Percentiles rank a stretch among this genome's conserved stretches.
Conservation (phyloP, 2,329 filamentous ascomycete species). For the Fusarium globosum region DNA sequence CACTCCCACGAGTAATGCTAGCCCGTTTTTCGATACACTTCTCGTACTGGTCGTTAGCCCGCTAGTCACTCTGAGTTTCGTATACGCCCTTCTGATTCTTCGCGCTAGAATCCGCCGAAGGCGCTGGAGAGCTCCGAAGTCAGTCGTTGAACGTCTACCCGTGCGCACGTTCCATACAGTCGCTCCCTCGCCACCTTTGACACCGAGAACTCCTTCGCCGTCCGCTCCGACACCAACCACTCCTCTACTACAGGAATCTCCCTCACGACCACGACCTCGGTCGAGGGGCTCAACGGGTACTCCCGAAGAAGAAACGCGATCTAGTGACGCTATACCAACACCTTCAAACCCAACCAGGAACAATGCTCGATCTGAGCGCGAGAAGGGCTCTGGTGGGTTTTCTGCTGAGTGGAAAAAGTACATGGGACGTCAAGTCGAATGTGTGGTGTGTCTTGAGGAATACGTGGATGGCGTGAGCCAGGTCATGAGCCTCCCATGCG, state of each 20-base stretch:
- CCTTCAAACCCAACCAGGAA: slow-evolving; percentile 50
- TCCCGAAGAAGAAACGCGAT: slow-evolving; percentile 60
- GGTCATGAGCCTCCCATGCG: slow-evolving; percentile 97
- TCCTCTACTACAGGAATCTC: slow-evolving; percentile 75
- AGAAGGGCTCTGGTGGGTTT: slow-evolving; percentile 58
- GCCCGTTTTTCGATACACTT: slow-evolving; percentile 94
- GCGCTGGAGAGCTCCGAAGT: slow-evolving; percentile 97
- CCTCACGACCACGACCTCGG: slow-evolving; percentile 67
- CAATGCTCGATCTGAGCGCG: slow-evolving; percentile 54
- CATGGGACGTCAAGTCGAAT: slow-evolving; percentile 80
- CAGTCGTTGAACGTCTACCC: slow-evolving; percentile 91
- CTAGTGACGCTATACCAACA: slow-evolving; percentile 56
- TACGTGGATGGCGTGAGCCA: slow-evolving; percentile 93
- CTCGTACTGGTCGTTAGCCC: slow-evolving; percentile 97
- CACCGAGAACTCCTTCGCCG: slow-evolving; percentile 70
- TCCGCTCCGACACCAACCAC: slow-evolving; percentile 78
- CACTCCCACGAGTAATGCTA: slow-evolving; percentile 87
- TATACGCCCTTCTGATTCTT: slow-evolving; percentile 88
- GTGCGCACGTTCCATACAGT: slow-evolving; percentile 96
- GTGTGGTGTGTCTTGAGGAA: slow-evolving; percentile 95
- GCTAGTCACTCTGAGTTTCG: slow-evolving; percentile 88
- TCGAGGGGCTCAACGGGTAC: slow-evolving; percentile 74
- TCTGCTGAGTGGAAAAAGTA: slow-evolving; percentile 72
- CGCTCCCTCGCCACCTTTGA: slow-evolving; percentile 65
- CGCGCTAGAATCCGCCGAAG: slow-evolving; percentile 89